These are phyloP conservation scores for Monosporozyma solicola DNA, from an alignment of 805 yeast genomes.

Conservation along the genomic window DNA sequence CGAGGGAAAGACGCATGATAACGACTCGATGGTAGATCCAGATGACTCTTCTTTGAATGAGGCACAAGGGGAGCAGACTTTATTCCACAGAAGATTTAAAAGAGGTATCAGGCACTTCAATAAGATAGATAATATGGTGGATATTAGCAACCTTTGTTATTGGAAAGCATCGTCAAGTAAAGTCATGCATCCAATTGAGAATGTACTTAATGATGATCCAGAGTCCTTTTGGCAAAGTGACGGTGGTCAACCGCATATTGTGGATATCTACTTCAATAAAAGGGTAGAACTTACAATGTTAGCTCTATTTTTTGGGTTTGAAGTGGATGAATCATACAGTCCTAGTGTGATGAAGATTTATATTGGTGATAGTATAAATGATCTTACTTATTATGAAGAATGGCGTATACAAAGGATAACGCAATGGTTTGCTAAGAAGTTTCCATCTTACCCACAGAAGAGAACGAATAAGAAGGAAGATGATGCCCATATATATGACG, in stretches of 20 bases:
- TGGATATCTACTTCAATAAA: slow-evolving; percentile 74
- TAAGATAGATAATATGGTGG: slow-evolving; percentile 43
- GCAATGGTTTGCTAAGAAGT: slow-evolving; percentile 26
- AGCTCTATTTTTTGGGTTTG: slow-evolving; percentile 61
- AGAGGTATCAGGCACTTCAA: slow-evolving; percentile 19
- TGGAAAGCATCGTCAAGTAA: slow-evolving; percentile 80
- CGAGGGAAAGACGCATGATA: neutral
- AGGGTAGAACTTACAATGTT: slow-evolving; percentile 60
- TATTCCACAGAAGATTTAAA: slow-evolving; percentile 6
- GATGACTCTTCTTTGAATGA: neutral
- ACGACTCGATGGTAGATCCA: neutral
- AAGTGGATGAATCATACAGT: slow-evolving; percentile 84
- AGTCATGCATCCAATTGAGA: slow-evolving; percentile 60
- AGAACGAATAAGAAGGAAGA: neutral
- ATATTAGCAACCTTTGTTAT: slow-evolving; percentile 69
- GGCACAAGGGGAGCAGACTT: neutral
- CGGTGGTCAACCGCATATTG: slow-evolving; percentile 78
- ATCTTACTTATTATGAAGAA: slow-evolving; percentile 21
- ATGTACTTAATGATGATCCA: slow-evolving; percentile 65
- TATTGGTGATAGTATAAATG: slow-evolving; percentile 26
- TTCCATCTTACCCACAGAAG: slow-evolving; percentile 1
- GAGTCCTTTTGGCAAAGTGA: slow-evolving; percentile 89
- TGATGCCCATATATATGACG: neutral
- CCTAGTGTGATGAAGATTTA: slow-evolving; percentile 40
- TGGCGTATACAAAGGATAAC: slow-evolving; percentile 22